These are phyloP conservation scores for Ophiostoma himal-ulmi DNA, from an alignment of 2,329 filamentous ascomycete genomes.

Conservation along the genomic window DNA sequence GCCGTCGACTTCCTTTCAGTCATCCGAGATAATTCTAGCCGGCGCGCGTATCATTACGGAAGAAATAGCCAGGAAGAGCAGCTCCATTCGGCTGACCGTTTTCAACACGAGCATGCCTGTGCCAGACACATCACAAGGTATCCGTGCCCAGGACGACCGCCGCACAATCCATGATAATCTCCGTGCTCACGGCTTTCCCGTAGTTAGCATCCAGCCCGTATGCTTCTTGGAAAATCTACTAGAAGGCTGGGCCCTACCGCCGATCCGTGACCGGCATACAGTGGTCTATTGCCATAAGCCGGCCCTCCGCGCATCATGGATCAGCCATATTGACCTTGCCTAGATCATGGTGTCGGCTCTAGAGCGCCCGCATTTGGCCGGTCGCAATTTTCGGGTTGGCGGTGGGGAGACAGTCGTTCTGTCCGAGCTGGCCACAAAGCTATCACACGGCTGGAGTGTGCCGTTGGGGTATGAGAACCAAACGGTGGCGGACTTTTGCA, in stretches of 20 bases:
- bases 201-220: background rate
- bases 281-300: background rate
- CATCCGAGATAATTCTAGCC: background rate
- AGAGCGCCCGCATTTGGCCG: background rate
- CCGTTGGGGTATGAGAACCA: conserved; percentile 33
- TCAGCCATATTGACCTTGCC: background rate
- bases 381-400: background rate
- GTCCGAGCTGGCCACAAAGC: conserved; percentile 31
- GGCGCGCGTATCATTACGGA: background rate
- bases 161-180: conserved; percentile 32
- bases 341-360: background rate
- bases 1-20: background rate
- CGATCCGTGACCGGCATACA: background rate
- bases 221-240: background rate
- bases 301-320: background rate
- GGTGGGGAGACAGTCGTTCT: background rate
- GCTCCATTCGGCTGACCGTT: conserved; percentile 20
- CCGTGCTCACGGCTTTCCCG: conserved; percentile 22
- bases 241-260: background rate
- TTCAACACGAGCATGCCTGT: conserved; percentile 32
- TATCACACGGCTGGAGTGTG: conserved; percentile 33
- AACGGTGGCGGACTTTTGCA: conserved; percentile 32
- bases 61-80: background rate
- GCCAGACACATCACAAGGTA: conserved; percentile 27
- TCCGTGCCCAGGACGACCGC: conserved; percentile 32